Evolutionary conservation across 1,284 basidiomycete genomes (phyloP).

Genomic region (Pascua sp.): DNA sequence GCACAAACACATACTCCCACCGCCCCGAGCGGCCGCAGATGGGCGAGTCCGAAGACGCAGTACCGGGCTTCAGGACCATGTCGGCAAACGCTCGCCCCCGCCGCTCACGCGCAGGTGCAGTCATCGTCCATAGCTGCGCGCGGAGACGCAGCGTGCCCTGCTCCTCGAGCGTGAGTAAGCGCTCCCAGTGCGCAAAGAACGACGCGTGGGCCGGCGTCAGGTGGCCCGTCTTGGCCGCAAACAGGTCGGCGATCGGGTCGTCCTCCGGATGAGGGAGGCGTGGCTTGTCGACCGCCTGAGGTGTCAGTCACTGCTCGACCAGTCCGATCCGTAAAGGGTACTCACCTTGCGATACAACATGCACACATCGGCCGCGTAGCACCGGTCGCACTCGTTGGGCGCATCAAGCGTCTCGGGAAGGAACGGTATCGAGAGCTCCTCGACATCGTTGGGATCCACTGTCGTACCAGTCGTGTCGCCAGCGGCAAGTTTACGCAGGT

Average conservation of each 20-base stretch:
- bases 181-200: conserved; percentile 92
- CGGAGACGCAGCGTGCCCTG: conserved; percentile 75
- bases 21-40: conserved; percentile 51
- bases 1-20: conserved; percentile 65
- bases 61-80: conserved; percentile 62
- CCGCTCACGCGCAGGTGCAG: conserved; percentile 70
- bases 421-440: conserved; percentile 53
- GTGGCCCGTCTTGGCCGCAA: conserved; percentile 74
- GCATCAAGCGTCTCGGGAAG: conserved; percentile 85
- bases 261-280: conserved; percentile 53
- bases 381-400: conserved; percentile 69
- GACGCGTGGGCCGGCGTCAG: conserved; percentile 63
- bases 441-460: background rate
- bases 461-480: conserved; percentile 1
- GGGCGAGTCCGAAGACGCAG: conserved; percentile 39
- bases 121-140: conserved; percentile 92
- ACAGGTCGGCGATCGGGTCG: conserved; percentile 73
- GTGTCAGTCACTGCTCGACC: background rate
- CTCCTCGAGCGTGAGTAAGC: conserved; percentile 81
- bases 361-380: conserved; percentile 80
- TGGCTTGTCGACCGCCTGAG: conserved; percentile 63
- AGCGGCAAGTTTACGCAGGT: background rate
- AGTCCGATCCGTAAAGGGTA: background rate
- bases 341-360: conserved; percentile 87
- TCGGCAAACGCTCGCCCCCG: conserved; percentile 71